Evolutionary conservation across 2,329 filamentous ascomycete species (phyloP), one percentile per base, ranked within the genome.

Genomic region (Ceratocystis alfenasii): DNA sequence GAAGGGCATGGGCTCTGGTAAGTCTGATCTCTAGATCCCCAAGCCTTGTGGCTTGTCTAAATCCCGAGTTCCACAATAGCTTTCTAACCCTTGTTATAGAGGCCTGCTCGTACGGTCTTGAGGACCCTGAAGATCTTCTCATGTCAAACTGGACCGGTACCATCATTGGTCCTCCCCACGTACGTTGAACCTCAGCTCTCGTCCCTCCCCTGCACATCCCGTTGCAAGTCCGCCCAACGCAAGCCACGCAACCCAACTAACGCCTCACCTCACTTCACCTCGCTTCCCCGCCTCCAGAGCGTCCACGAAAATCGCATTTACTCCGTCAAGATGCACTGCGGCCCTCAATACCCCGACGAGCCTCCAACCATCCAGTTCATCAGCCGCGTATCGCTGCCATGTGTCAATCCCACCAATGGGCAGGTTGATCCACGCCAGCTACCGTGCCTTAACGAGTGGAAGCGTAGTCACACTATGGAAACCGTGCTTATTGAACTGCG

Each of bases 141-240:
- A 96, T 99, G 92, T 93, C 89, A 69, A 91, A 96, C 80, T 99
- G 94, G 94, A 96, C 95, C 73, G 94, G 93, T 72, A 99, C 94
- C 17, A 97, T 99, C 70, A 86, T 96, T 62, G 94, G 94, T 1
- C 94, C 94, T 71, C 93, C 94, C 75, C 92, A 97, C 76, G 94
- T 96, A 81, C 73, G 89, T 79, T 12, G 22, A 12, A 25, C 25
- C n/a, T 28, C 25, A 17, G 6, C 10, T 5, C 17, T 1, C 30
- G 44, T 46, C 48, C 25, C 22, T 60, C 53, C 41, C n/a, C 10
- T 33, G 61, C 46, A 36, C 20, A n/a, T 15, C 41, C 48, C 15
- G 33, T 33, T 33, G n/a, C 46, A 5, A 20, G 12, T 7, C 20
- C 45, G 12, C 8, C 7, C 22, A 5, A 15, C 45, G 22, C 10